phyloP scores from a whole-genome alignment of 2,329 filamentous ascomycete genomes.

The Colletotrichum tanaceti region DNA sequence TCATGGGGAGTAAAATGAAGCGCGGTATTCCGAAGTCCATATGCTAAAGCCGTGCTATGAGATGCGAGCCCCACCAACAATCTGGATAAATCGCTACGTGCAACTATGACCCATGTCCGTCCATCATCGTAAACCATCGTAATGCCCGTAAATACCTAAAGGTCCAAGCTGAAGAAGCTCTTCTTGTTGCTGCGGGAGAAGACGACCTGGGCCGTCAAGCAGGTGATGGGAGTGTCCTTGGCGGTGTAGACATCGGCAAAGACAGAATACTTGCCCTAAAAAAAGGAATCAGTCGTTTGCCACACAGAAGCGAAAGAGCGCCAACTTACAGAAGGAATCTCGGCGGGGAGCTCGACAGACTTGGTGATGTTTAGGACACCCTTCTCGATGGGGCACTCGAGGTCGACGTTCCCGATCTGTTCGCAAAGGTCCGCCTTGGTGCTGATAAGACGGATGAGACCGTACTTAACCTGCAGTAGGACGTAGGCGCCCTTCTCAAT shows the following conservation, averaged over 20 bases:
- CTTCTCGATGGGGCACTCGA: conserved; percentile 88
- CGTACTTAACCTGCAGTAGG: conserved; percentile 89
- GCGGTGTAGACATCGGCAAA: conserved; percentile 84
- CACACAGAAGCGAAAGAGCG: background rate
- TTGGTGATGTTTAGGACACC: conserved; percentile 81
- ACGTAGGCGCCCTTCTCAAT: conserved; percentile 86
- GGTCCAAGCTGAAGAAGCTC: conserved; percentile 54
- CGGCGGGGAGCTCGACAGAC: conserved; percentile 82
- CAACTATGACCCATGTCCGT: conserved; percentile 34
- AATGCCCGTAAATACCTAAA: conserved; percentile 46
- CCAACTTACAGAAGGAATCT: conserved; percentile 85
- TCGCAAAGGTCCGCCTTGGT: conserved; percentile 88
- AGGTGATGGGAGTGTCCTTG: conserved; percentile 82
- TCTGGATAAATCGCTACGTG: conserved; percentile 33
- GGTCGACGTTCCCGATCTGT: conserved; percentile 86
- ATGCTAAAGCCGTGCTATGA: conserved; percentile 39
- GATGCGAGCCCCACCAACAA: conserved; percentile 28
- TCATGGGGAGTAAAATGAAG: conserved; percentile 22
- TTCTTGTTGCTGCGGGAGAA: conserved; percentile 62
- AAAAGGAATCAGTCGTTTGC: conserved; percentile 41
- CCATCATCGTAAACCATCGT: conserved; percentile 36
- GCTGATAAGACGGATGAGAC: conserved; percentile 88
- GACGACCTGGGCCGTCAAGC: conserved; percentile 79
- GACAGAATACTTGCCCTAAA: conserved; percentile 88
- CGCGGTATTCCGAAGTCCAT: conserved; percentile 19